A percentile compares a stretch with the other conserved stretches of the same genome.
Evolutionary conservation across 768 basidiomycete genomes (phyloP).

Genomic region (Termitomyces titanicus): DNA sequence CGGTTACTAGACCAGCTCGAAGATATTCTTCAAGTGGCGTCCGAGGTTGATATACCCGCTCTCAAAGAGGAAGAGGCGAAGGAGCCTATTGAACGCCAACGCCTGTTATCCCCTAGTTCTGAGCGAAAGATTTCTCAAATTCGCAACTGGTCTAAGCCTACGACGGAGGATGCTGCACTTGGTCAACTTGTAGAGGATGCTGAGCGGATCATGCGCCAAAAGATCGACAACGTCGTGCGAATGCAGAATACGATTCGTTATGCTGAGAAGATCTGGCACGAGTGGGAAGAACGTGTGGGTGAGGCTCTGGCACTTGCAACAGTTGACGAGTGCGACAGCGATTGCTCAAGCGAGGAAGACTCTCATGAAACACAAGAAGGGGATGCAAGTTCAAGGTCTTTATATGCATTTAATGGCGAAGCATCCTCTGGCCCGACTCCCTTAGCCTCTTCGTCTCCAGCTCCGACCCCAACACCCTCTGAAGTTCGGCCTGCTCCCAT

Average conservation of each 20-base stretch:
- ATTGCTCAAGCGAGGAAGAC: slow-evolving; percentile 38
- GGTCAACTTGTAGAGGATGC: slow-evolving; percentile 81
- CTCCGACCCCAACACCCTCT: slow-evolving; percentile 25
- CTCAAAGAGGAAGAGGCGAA: slow-evolving; percentile 89
- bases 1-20: slow-evolving; percentile 83
- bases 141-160: slow-evolving; percentile 83
- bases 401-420: slow-evolving; percentile 53
- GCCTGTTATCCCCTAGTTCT: slow-evolving; percentile 83
- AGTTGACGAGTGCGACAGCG: slow-evolving; percentile 45
- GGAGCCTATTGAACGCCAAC: slow-evolving; percentile 90
- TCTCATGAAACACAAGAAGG: slow-evolving; percentile 33
- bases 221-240: slow-evolving; percentile 91
- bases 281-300: slow-evolving; percentile 91
- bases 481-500: slow-evolving; percentile 26
- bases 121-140: slow-evolving; percentile 84
- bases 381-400: slow-evolving; percentile 59
- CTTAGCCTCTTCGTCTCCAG: slow-evolving; percentile 53
- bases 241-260: slow-evolving; percentile 98
- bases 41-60: slow-evolving; percentile 82
- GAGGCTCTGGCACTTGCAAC: slow-evolving; percentile 59
- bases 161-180: slow-evolving; percentile 82
- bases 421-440: slow-evolving; percentile 65
- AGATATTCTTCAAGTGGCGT: slow-evolving; percentile 75
- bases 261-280: slow-evolving; percentile 93
- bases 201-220: slow-evolving; percentile 86